Conservation (phyloP, 306 rosid species). For the Inga oerstediana region DNA sequence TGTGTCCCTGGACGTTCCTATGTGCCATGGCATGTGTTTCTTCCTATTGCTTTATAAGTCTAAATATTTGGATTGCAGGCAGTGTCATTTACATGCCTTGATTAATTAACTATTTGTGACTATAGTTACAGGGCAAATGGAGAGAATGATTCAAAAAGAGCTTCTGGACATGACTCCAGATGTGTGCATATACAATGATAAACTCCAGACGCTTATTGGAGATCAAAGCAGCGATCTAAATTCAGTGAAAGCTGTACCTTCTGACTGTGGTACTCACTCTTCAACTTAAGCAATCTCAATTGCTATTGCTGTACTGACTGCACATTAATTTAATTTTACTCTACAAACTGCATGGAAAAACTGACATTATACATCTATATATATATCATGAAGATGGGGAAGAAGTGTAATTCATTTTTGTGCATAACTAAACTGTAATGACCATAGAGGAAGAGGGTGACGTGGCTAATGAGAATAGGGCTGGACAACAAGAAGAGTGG, state of each 20-base stretch:
- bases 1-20: slow-evolving; percentile 16
- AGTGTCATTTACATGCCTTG: slow-evolving; percentile 20
- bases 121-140: slow-evolving; percentile 42
- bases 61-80: neutral
- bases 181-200: slow-evolving; percentile 25
- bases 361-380: neutral
- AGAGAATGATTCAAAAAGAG: slow-evolving; percentile 38
- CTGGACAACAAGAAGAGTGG: neutral
- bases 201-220: neutral
- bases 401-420: neutral
- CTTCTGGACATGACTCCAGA: slow-evolving; percentile 28
- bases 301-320: neutral
- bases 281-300: slow-evolving; percentile 15
- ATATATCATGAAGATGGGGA: neutral
- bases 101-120: slow-evolving; percentile 8
- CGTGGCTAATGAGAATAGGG: neutral
- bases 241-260: slow-evolving; percentile 29
- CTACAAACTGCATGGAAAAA: neutral
- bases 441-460: neutral
- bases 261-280: slow-evolving; percentile 17
- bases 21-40: slow-evolving; percentile 19
- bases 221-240: neutral
- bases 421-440: neutral
- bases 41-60: neutral
- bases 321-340: slow-evolving; percentile 33